A percentile compares a stretch with the other conserved stretches of the same genome.
Evolutionary conservation across 345 rosid species (phyloP).

Genomic region (Atalantia buxifolia): DNA sequence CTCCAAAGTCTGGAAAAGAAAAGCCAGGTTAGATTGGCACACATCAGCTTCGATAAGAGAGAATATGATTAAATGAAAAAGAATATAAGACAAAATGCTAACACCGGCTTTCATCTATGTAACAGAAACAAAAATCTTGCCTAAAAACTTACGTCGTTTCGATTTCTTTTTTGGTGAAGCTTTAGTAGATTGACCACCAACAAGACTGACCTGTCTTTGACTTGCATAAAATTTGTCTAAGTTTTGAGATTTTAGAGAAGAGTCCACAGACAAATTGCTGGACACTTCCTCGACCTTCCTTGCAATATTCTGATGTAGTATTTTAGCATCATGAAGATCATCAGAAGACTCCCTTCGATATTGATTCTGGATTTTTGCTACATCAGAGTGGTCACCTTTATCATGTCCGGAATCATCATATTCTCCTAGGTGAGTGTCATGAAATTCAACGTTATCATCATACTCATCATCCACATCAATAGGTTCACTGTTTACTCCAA

Average conservation of each 20-base stretch:
- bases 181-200: slow-evolving; percentile 41
- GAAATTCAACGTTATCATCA: slow-evolving; percentile 54
- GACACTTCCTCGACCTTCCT: slow-evolving; percentile 38
- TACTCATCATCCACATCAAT: slow-evolving; percentile 46
- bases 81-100: neutral
- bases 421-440: slow-evolving; percentile 46
- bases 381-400: slow-evolving; percentile 25
- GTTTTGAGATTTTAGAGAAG: slow-evolving; percentile 23
- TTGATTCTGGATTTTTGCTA: slow-evolving; percentile 18
- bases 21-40: neutral
- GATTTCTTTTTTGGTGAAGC: slow-evolving; percentile 55
- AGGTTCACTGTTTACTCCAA: slow-evolving; percentile 25
- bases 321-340: slow-evolving; percentile 25
- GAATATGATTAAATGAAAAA: neutral
- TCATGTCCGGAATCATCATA: slow-evolving; percentile 48
- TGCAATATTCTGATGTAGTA: slow-evolving; percentile 28
- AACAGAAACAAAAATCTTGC: slow-evolving; percentile 20
- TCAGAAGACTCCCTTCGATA: slow-evolving; percentile 27
- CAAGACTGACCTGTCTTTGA: slow-evolving; percentile 17
- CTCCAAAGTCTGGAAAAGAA: neutral
- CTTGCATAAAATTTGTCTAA: slow-evolving; percentile 15
- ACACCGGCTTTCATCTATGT: neutral
- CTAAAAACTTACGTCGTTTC: slow-evolving; percentile 62
- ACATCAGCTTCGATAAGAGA: neutral
- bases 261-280: slow-evolving; percentile 22